Evolutionary conservation across 2,329 filamentous ascomycete genomes (phyloP), one percentile per base, ranked within the genome.

Genomic region (Penicillium glabrum): DNA sequence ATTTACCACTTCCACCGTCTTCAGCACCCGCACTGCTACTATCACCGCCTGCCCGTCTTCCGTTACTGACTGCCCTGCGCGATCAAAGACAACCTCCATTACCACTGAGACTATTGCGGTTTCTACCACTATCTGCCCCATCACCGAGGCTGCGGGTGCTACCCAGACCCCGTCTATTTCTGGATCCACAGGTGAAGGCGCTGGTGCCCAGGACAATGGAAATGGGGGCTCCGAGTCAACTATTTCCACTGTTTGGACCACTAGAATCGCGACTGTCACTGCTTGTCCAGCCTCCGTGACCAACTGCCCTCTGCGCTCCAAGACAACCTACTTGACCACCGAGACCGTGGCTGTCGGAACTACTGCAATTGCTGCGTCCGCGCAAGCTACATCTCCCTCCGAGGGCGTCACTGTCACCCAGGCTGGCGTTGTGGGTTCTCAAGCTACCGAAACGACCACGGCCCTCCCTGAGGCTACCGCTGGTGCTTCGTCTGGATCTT

Each of bases 281-380:
- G 57, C 59, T 10, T 72, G 69, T 35, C 63, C 68, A 1, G 57
- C 63, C 8, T 61, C 58, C 2, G 66, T 71, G 1, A 69, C 67
- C 10, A 55, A 71, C 26, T 71, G 69, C 57, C 69, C 69, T 16
- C 58, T 59, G 8, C 50, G 56, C 8, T 57, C 52, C 1, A 54
- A 56, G 52, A 62, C 56, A 3, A 64, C 57, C 11, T 58, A 51
- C 26, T 16, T 64, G 33, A 67, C 61, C 31, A 70, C 66, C 3
- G 67, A 67, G 50, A 67, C 59, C 19, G 5, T 35, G 46, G 26
- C 37, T 11, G 19, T 41, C 9, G 43, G 43, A 46, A 46, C 43
- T 26, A 46, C 43, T 3, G 23, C n/a, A 11, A 4, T 10, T 27
- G 23, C 43, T 26, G 23, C 24, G 3, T 27, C 43, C 23, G 43